Base-by-base conservation (phyloP, 1,284 basidiomycete genomes). In the Ganoderma multipileum region DNA sequence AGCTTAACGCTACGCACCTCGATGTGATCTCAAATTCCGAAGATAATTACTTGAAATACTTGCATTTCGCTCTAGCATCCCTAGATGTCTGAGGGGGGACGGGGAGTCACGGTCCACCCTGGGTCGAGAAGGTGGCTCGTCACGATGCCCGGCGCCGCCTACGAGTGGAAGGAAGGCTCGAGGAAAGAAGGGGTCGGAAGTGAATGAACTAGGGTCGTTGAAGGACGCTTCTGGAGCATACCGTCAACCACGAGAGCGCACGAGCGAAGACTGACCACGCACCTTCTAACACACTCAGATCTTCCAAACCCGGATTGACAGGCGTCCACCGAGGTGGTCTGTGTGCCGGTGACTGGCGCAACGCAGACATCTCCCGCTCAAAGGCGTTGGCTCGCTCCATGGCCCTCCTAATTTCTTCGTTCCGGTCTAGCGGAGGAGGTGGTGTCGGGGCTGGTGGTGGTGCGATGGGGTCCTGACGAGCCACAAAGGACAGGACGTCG, bases 381-480 rank as follows among this genome's bases (percentile, higher is more conserved):
- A 73, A 73, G 0, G 64, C 72, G 52, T 26, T 57, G n/a, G 38
- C 66, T 23, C 72, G 65, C 61, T 73, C 72, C 33, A 73, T 47
- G 20, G 64, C 60, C 30, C 58, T 50, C 6, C 63, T 18, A 12
- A 70, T 62, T n/a, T 68, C 55, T 18, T 68, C 68, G 7, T 62
- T n/a, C 28, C 18, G 39, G 16, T 47, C 44, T 30, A 58, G 2
- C 3, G n/a, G 18, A n/a, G 60, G 33, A 23, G 61, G n/a, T 30
- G 64, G 47, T 20, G 41, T 12, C 9, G 50, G 54, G 16, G 55
- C 47, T n/a, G 52, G 7, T 30, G 47, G 68, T 5, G 59, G 50
- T 7, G 55, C 20, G 23, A 47, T 18, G 42, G 39, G 38, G 33
- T 62, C 23, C n/a, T 60, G 55, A 8, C 42, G 63, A 12, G 61